Conservation (phyloP, 2,329 filamentous ascomycete species). For the Harringtonia aguacate region DNA sequence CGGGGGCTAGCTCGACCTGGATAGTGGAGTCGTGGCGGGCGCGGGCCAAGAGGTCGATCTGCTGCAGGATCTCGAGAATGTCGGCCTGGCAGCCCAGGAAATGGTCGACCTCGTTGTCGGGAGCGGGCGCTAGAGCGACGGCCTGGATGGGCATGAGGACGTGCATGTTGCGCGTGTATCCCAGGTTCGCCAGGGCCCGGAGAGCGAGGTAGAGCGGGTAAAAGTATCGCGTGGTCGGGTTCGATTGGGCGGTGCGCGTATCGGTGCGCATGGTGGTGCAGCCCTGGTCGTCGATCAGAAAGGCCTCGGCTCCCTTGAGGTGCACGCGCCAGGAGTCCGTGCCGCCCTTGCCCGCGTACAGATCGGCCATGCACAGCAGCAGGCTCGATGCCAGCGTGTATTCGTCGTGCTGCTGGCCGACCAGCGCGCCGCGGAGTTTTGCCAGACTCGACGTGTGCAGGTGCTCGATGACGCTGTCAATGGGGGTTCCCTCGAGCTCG, state of each 20-base stretch:
- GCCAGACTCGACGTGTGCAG: conserved; percentile 6
- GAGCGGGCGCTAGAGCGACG: neutral
- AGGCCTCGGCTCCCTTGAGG: conserved; percentile 7
- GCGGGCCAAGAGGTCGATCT: conserved; percentile 3
- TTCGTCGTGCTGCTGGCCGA: neutral
- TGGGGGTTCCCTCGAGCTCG: conserved; percentile 2
- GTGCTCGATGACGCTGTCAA: conserved; percentile 7
- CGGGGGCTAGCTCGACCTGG: too few relatives aligned
- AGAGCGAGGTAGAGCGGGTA: conserved; percentile 5
- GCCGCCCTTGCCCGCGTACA: conserved; percentile 1
- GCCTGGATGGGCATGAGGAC: too few relatives aligned
- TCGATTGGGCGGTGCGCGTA: conserved; percentile 1
- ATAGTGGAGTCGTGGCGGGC: too few relatives aligned
- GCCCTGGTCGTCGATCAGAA: conserved; percentile 5
- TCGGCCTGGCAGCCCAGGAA: conserved; percentile 9
- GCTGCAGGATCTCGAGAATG: conserved; percentile 7
- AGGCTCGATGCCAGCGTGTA: conserved; percentile 6
- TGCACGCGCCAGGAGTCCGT: conserved; percentile 7
- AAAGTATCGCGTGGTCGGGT: conserved; percentile 5
- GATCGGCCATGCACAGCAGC: conserved; percentile 8
- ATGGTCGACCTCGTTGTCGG: conserved; percentile 5
- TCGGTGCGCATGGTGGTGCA: conserved; percentile 2
- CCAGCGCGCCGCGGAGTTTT: conserved; percentile 4
- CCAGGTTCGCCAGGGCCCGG: conserved; percentile 5
- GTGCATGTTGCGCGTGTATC: too few relatives aligned